These are phyloP conservation scores for Fraxinus excelsior DNA, from an alignment of 257 asterid genomes.

Conservation along the genomic window DNA sequence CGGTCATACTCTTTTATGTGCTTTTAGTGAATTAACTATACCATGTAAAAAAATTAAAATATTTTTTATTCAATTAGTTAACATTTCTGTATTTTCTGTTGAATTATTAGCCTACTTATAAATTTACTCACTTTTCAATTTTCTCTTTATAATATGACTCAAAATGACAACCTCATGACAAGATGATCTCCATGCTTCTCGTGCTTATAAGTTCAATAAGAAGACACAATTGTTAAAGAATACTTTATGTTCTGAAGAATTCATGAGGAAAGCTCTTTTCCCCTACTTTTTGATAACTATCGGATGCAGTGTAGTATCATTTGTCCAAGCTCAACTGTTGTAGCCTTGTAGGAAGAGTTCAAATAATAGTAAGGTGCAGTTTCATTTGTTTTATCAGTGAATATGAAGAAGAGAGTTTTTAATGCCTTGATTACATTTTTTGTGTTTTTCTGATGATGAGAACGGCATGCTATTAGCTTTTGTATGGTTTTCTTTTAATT, in stretches of 20 bases:
- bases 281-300: background rate
- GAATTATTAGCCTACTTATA: too few relatives aligned
- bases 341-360: background rate
- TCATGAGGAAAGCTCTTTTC: background rate
- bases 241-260: background rate
- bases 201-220: background rate
- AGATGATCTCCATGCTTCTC: background rate
- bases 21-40: too few relatives aligned
- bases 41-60: too few relatives aligned
- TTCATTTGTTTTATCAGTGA: background rate
- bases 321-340: background rate
- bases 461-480: background rate
- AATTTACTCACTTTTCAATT: background rate
- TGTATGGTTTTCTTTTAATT: background rate
- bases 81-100: too few relatives aligned
- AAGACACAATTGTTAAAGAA: background rate
- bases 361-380: background rate
- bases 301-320: background rate
- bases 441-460: background rate
- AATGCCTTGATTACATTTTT: background rate
- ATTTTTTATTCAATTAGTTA: too few relatives aligned
- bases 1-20: too few relatives aligned
- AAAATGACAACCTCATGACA: background rate
- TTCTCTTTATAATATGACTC: background rate
- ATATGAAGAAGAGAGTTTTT: background rate